These are phyloP conservation scores for Macadamia integrifolia DNA, from an alignment of 164 flowering plant genomes.

Conservation along the genomic window DNA sequence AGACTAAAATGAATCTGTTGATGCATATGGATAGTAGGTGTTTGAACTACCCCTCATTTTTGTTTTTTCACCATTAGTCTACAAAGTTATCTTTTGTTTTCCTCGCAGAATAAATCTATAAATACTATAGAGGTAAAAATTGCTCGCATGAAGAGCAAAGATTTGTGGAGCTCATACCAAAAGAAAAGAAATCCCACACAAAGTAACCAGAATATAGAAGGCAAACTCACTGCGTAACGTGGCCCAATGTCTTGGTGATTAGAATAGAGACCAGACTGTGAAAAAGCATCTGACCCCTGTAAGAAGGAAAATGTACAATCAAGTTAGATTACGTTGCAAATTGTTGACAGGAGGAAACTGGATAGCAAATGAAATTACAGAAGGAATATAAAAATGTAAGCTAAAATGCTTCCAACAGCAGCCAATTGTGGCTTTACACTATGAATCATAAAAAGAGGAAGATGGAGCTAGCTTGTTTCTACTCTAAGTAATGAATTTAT, in stretches of 20 bases:
- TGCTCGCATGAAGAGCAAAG: not conserved
- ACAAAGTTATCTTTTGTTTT: not conserved
- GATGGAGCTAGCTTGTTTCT: no score
- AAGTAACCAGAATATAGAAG: not conserved
- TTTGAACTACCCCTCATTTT: no score
- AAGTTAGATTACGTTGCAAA: not conserved
- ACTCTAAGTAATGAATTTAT: no score
- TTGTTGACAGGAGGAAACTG: not conserved
- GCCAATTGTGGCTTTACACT: no score
- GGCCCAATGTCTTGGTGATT: slow-evolving; percentile 99
- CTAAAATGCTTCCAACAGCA: no score
- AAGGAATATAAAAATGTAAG: no score
- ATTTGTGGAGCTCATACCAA: not conserved
- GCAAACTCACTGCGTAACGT: slow-evolving; percentile 78
- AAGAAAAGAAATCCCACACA: not conserved
- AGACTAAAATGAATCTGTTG: not conserved
- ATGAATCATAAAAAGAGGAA: no score
- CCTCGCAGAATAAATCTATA: not conserved
- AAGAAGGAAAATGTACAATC: not conserved
- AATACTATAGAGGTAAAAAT: not conserved
- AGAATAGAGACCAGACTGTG: slow-evolving; percentile 96
- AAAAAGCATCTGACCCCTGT: slow-evolving; percentile 95
- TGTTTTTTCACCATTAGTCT: not conserved
- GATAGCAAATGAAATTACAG: not conserved
- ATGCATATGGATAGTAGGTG: not conserved